Base-by-base conservation (phyloP, 2,329 filamentous ascomycete species). In the Pseudocercospora eumusae region DNA sequence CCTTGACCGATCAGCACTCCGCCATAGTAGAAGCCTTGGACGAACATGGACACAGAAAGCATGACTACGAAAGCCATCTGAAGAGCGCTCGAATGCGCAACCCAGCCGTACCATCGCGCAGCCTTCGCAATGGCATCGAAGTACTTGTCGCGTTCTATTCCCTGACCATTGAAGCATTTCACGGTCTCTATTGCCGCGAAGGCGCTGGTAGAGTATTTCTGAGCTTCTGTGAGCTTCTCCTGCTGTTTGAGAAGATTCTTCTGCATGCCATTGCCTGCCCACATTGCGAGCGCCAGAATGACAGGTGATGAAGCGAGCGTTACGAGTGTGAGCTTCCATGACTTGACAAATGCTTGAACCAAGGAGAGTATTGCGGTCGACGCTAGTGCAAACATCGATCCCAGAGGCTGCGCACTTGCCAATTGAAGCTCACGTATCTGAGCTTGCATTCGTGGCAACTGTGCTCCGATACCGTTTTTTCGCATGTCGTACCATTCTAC, bases 11-110 rank as follows among this genome's bases (percentile, higher is more conserved):
- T 86, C 1, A 96, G 82, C 1, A 84, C 79, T 27, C 88, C 84
- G 0, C 92, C 93, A 69, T 93, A 96, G 86, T 91, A 96, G 71
- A 98, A 97, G 0, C 92, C 93, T 61, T 92, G 84, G 0, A 96
- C 88, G 67, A 98, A 97, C 73, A 97, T 87, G 1, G 81, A 82
- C 3, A 92, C 83, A 28, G 89, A 87, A 79, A 92, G 87, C 67
- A 96, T 85, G 52, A 88, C 87, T 56, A 91, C 82, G 53, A 89
- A 84, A 0, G 87, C 88, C 71, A 90, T 86, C 71, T 96, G 92
- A 2, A 87, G 73, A 0, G 90, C 86, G 66, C 87, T 90, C 15
- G 86, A 82, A 50, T 84, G 81, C 0, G 89, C 89, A 71, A 93
- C 90, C 15, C 83, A 78, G 10, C 86, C 77, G 67, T 92, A 96